Base-by-base conservation (phyloP, 331 rosid species). In the Pyrus hybrid region DNA sequence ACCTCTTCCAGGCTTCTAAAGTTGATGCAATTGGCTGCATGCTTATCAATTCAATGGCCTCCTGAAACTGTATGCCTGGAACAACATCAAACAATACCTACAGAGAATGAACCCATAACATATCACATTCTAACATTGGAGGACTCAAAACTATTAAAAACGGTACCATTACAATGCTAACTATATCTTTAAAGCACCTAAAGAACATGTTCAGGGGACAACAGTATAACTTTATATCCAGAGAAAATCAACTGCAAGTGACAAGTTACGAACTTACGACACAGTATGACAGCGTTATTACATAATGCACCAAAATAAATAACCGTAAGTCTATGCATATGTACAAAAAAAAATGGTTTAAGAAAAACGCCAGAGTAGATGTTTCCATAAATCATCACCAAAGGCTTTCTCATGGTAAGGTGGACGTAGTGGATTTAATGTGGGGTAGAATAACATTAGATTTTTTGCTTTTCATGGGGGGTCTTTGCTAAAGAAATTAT, bases 31-130 rank as follows among this genome's bases (percentile, higher is more conserved):
- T 85, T 80, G 99, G 99, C 86, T 88, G 93, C 96, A 90, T 84
- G 67, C 84, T 90, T 80, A 92, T 90, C 88, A 94, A 80, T 77
- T 92, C 93, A 72, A 92, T 83, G 73, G 97, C 95, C 89, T 92
- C 97, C 83, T 88, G 85, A 82, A 90, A 94, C 84, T 83, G 89
- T 76, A 94, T 92, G 85, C 92, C 90, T 22, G 97, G 99, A 80
- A 94, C 97, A 81, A 94, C 91, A 87, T 94, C 99, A 89, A 94
- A 94, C 84, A 94, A 84, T 71, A 94, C 99, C 99, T 92, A 83
- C 86, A 83, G 72, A 86, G 83, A 76, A 85, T 45, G 78, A 43
- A 43, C 49, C 49, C 72, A 72, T 74, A 71, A 61, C 18, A 75
- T 43, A 43, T 82, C 86, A 87, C 57, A 49, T 14, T 32, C 56